A percentile compares a stretch with the other conserved stretches of the same genome.
phyloP scores from a whole-genome alignment of 108 stramenopile genomes.

The Seminavis robusta region DNA sequence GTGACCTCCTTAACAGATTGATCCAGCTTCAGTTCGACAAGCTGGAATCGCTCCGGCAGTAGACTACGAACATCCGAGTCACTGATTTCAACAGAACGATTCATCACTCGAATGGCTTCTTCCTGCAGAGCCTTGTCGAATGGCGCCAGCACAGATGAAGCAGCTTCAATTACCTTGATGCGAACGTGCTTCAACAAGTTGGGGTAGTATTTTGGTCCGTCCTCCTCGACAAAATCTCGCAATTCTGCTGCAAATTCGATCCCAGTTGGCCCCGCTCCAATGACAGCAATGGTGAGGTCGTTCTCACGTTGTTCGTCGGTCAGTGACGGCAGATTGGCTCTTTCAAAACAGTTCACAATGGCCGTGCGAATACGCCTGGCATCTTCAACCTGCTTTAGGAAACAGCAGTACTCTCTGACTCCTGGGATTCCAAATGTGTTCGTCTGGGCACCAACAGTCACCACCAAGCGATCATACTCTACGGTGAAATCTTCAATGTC shows the following conservation, averaged over 20 bases:
- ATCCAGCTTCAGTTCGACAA: conserved; percentile 80
- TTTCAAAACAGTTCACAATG: conserved; percentile 93
- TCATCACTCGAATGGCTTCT: conserved; percentile 77
- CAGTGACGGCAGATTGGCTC: conserved; percentile 84
- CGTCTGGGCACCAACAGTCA: conserved; percentile 91
- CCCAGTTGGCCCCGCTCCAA: conserved; percentile 95
- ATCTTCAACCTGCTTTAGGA: conserved; percentile 87
- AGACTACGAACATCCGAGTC: conserved; percentile 41
- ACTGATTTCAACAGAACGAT: conserved; percentile 40
- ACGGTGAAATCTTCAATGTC: conserved; percentile 82
- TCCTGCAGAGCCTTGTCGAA: conserved; percentile 88
- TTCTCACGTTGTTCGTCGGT: conserved; percentile 59
- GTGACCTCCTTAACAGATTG: conserved; percentile 89
- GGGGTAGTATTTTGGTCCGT: conserved; percentile 89
- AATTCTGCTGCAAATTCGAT: conserved; percentile 93
- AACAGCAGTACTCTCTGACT: conserved; percentile 90
- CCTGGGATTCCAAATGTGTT: conserved; percentile 95
- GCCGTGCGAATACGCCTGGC: conserved; percentile 78
- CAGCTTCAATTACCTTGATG: conserved; percentile 94
- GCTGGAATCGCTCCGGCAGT: conserved; percentile 51
- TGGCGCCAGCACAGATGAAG: conserved; percentile 74
- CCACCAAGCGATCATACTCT: conserved; percentile 80
- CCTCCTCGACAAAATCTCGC: conserved; percentile 90
- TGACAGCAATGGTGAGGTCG: conserved; percentile 85
- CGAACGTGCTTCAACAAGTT: conserved; percentile 76